A percentile compares a stretch with the other conserved stretches of the same genome.
Conservation (phyloP, 805 yeast genomes). For the Kodamaea hsintzibuensis region DNA sequence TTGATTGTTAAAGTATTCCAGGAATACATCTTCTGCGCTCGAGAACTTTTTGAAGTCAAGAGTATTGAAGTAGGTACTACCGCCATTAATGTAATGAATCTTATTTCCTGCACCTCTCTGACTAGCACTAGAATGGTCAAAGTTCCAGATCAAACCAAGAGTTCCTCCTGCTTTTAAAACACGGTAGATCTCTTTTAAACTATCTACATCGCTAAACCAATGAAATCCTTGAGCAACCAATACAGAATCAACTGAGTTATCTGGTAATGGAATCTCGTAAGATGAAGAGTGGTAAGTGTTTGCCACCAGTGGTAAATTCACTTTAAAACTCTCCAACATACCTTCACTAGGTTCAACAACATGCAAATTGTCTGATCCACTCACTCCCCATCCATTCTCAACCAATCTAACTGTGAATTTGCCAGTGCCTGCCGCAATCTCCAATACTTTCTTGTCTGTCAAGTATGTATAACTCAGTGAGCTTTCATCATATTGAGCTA, state of each 20-base stretch:
- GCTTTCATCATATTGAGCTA: constrained; percentile 18
- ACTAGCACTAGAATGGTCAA: constrained; percentile 33
- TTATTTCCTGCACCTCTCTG: constrained; percentile 2
- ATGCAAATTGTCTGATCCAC: constrained; percentile 26
- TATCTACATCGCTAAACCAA: constrained; percentile 56
- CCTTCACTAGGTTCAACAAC: constrained; percentile 61
- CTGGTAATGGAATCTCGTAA: constrained; percentile 47
- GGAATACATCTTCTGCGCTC: constrained; percentile 12
- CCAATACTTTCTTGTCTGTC: constrained; percentile 36
- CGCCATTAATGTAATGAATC: constrained; percentile 7
- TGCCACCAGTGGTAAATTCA: constrained; percentile 47
- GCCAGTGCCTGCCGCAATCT: constrained; percentile 66
- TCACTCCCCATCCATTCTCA: constrained; percentile 34
- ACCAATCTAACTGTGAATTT: constrained; percentile 53
- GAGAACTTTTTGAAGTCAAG: constrained; percentile 4
- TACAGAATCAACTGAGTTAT: constrained; percentile 47
- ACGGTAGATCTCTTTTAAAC: constrained; percentile 51
- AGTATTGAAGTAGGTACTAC: constrained; percentile 6
- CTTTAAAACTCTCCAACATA: constrained; percentile 49
- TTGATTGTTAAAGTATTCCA: constrained; percentile 19
- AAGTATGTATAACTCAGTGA: constrained; percentile 12
- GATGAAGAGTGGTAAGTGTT: constrained; percentile 38
- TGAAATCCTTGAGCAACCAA: constrained; percentile 64
- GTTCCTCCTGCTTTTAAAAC: constrained; percentile 50
- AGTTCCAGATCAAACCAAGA: constrained; percentile 62